Conservation (phyloP, 2,329 filamentous ascomycete genomes). For the Trichoderma sp. region DNA sequence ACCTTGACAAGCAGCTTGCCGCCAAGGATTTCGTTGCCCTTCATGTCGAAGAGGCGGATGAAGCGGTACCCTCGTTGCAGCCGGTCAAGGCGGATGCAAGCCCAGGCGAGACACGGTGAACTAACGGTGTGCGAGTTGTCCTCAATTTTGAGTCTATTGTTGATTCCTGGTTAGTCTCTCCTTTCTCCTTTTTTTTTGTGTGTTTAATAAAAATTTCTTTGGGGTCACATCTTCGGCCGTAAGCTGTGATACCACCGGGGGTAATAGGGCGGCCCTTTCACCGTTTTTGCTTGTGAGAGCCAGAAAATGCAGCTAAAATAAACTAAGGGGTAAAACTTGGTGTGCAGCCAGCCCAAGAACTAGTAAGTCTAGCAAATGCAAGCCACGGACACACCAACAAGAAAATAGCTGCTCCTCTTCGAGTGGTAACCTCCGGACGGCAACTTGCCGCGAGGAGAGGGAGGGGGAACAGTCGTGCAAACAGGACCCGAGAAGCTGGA, state of each 20-base stretch:
- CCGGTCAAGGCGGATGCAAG: constrained; percentile 61
- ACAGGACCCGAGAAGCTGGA: constrained; percentile 17
- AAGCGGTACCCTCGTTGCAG: constrained; percentile 58
- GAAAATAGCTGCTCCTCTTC: neutral
- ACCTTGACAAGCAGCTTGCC: constrained; percentile 55
- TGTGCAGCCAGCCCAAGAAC: neutral
- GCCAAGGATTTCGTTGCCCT: constrained; percentile 47
- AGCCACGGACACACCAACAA: neutral
- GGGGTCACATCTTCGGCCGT: neutral
- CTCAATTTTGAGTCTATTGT: constrained; percentile 55
- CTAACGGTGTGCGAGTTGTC: constrained; percentile 46
- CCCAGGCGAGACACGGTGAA: constrained; percentile 52
- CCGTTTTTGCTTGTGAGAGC: neutral
- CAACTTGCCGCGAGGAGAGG: neutral
- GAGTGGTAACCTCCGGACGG: neutral
- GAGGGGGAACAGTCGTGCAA: neutral
- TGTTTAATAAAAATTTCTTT: neutral
- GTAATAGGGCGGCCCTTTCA: neutral
- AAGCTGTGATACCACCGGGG: neutral
- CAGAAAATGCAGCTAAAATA: neutral
- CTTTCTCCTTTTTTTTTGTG: neutral
- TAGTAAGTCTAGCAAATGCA: neutral
- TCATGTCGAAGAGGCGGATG: constrained; percentile 50
- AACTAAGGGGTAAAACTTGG: neutral
- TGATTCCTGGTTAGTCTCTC: neutral